Evolutionary conservation across 352 stramenopile genomes (phyloP), one percentile per base, ranked within the genome.

Genomic region (Globisporangium solare): DNA sequence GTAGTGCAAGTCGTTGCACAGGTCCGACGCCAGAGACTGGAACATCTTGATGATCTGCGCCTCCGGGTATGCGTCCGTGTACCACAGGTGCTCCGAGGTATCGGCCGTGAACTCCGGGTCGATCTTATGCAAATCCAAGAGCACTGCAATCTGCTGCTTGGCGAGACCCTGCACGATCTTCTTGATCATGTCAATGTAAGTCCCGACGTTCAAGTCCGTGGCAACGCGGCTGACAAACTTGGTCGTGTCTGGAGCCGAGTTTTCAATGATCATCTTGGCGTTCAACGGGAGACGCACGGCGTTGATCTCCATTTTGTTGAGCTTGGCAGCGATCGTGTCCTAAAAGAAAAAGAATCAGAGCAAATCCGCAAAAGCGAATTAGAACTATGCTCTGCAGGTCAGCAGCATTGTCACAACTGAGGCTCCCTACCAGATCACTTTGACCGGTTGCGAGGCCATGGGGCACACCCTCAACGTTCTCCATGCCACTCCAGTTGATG

Each of bases 401-500:
- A 32, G 41, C n/a, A 32, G 31, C 6, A 18, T 22, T 35, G 4
- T 11, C 20, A n/a, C 17, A 27, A 31, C 31, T 18, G 39, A 43
- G 18, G 5, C 24, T 27, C 2, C 39, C 18, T 61, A 74, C 81
- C 47, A 91, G 47, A 43, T 86, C 79, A 45, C 64, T 76, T 68
- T 91, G 80, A 18, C 81, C 79, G 5, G 67, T 79, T 0, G 81
- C 80, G 3, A 93, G 70, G 10, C 83, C 83, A 52, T 93, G 80
- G 1, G 83, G 83, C 20, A 93, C 81, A 13, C 83, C 83, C 48
- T 91, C 81, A 0, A 64, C 27, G 60, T 93, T 91, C 66, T 93
- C 83, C 83, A 93, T 93, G 51, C 83, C 83, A 49, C 81, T 93
- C 83, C 83, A 93, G 64, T 93, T 93, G 66, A 93, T 89, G 37